Base-by-base conservation (phyloP, 177 flowering plant genomes). In the Vitis hybrid region DNA sequence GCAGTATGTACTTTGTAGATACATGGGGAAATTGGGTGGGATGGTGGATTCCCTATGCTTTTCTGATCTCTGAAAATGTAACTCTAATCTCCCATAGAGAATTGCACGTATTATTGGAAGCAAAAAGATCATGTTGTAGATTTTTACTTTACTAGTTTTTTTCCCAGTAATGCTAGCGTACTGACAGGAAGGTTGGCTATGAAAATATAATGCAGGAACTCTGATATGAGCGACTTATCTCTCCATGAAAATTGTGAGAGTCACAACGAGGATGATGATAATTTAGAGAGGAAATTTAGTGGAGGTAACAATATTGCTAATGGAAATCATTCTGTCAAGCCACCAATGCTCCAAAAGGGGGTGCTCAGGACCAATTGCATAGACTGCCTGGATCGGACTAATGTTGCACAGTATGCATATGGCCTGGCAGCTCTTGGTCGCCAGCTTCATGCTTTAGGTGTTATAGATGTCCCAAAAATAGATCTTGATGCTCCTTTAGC, bases 361-460 rank as follows among this genome's bases (percentile, higher is more conserved):
- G 82, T 84, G 51, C 87, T 84, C 35, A 82, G 87, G 56, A 84
- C 87, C 68, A 84, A 84, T 74, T 84, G 87, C 76, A 84, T 84
- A 56, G 87, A 84, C 60, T 84, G 87, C 70, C 75, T 84, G 18
- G 87, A 84, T 58, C 83, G 87, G 54, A 84, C 87, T 56, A 84
- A 84, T 77, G 87, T 82, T 73, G 87, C 87, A 60, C 87, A 84
- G 52, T 84, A 84, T 78, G 85, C 85, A 15, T 84, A 80, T 64
- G 87, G 87, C 17, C 65, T 82, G 77, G 82, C 78, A 63, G 84
- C 87, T 63, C 78, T 84, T 49, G 85, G 87, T 32, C 85, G 75
- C 56, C 87, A 84, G 71, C 85, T 84, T 65, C 81, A 77, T 67
- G 72, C 78, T 68, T 51, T 84, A 62, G 84, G 84, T 58, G 54